phyloP scores from a whole-genome alignment of 176 grass and related monocot genomes.

The Lolium multiflorum region DNA sequence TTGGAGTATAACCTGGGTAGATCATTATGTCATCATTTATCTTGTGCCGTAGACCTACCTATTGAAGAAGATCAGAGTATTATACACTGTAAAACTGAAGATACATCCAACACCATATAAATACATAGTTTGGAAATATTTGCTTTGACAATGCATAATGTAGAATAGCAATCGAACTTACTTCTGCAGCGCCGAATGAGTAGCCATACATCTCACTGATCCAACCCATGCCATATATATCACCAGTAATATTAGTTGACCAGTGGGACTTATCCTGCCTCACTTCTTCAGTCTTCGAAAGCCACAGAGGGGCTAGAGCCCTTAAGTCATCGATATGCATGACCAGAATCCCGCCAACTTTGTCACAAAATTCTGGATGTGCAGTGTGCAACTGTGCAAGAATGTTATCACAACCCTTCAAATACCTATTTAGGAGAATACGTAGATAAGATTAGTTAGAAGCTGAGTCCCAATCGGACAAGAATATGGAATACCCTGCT shows the following conservation, averaged over 20 bases:
- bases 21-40: conserved; percentile 99
- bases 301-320: conserved; percentile 85
- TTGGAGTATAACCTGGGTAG: conserved; percentile 95
- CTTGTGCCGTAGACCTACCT: conserved; percentile 92
- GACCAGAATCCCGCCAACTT: conserved; percentile 85
- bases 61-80: conserved; percentile 42
- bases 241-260: conserved; percentile 96
- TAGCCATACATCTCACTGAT: conserved; percentile 99
- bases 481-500: conserved; percentile 5
- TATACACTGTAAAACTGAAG: conserved; percentile 49
- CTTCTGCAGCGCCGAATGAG: conserved; percentile 96
- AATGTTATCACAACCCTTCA: conserved; percentile 97
- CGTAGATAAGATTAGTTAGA: conserved; percentile 22
- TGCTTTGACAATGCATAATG: conserved; percentile 17
- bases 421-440: conserved; percentile 60
- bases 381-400: conserved; percentile 87
- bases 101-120: conserved; percentile 5
- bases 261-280: conserved; percentile 88
- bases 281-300: conserved; percentile 99
- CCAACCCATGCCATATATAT: conserved; percentile 97
- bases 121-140: conserved; percentile 19
- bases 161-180: conserved; percentile 55
- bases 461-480: background rate
- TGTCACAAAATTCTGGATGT: conserved; percentile 97
- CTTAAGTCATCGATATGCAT: conserved; percentile 97